A percentile compares a stretch with the other conserved stretches of the same genome.
phyloP scores from a whole-genome alignment of 177 flowering plant species.

The Telopea speciosissima region DNA sequence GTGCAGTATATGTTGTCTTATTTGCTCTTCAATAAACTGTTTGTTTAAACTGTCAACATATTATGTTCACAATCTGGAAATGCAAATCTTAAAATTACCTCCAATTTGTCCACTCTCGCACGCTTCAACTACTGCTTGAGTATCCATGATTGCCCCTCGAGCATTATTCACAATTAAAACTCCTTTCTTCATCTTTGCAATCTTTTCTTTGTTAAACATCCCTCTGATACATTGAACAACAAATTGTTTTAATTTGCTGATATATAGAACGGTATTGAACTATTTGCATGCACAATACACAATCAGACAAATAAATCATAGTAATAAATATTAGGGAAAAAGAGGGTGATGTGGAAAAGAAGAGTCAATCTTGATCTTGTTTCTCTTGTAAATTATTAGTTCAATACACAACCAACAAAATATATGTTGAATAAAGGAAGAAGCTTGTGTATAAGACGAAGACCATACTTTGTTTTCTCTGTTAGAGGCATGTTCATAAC shows the following conservation, averaged over 20 bases:
- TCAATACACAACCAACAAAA: no score
- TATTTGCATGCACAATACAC: no score
- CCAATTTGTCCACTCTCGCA: slow-evolving; percentile 87
- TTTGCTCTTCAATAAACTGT: no score
- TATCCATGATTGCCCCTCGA: slow-evolving; percentile 96
- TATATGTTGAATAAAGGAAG: neutral
- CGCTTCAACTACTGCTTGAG: slow-evolving; percentile 95
- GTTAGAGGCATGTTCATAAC: slow-evolving; percentile 91
- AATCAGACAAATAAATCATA: no score
- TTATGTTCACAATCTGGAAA: neutral
- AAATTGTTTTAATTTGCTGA: no score
- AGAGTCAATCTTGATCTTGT: no score
- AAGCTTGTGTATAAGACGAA: slow-evolving; percentile 1
- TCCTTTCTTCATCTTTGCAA: slow-evolving; percentile 89
- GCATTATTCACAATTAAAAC: slow-evolving; percentile 96
- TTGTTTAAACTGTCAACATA: neutral
- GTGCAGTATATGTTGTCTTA: no score
- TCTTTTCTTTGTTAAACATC: slow-evolving; percentile 75
- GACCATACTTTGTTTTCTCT: slow-evolving; percentile 78
- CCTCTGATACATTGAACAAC: slow-evolving; percentile 65
- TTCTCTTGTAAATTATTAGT: no score
- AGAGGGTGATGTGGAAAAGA: no score
- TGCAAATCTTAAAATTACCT: slow-evolving; percentile 36
- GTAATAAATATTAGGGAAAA: no score
- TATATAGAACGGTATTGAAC: no score